phyloP scores from a whole-genome alignment of 805 yeast genomes.

The Lipomyces spencermartinsiae region DNA sequence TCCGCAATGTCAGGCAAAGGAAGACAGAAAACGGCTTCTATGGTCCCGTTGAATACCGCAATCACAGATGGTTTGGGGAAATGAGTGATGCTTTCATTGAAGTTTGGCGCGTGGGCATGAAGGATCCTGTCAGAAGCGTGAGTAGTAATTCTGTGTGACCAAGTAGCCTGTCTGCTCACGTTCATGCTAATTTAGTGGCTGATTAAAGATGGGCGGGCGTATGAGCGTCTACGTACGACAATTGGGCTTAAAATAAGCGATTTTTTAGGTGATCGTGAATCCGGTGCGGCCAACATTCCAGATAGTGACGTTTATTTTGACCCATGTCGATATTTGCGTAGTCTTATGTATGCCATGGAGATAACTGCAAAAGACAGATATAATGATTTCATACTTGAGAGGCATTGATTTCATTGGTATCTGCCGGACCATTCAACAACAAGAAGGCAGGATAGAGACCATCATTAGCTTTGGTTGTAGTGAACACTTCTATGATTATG shows the following conservation, averaged over 20 bases:
- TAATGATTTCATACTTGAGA: not conserved
- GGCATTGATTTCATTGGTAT: constrained; percentile 1
- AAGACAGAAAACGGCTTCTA: no score
- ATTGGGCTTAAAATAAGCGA: not conserved
- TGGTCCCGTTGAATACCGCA: no score
- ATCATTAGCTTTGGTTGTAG: not conserved
- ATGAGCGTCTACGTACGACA: not conserved
- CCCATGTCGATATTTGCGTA: not conserved
- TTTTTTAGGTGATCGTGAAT: not conserved
- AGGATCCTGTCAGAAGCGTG: no score
- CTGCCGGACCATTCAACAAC: constrained; percentile 2
- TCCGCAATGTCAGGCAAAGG: no score
- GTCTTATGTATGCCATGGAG: not conserved
- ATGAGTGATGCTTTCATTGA: no score
- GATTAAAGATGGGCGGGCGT: not conserved
- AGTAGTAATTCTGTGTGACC: no score
- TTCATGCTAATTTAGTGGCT: not conserved
- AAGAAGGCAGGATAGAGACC: not conserved
- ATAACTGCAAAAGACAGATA: constrained; percentile 6
- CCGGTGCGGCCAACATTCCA: constrained; percentile 5
- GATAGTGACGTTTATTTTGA: constrained; percentile 3
- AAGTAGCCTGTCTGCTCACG: not conserved
- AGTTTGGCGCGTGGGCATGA: no score
- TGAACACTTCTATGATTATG: not conserved
- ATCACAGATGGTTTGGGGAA: no score